Evolutionary conservation across 1,139 yeast species (phyloP).

Genomic region (Protomyces arabidopsidicola): DNA sequence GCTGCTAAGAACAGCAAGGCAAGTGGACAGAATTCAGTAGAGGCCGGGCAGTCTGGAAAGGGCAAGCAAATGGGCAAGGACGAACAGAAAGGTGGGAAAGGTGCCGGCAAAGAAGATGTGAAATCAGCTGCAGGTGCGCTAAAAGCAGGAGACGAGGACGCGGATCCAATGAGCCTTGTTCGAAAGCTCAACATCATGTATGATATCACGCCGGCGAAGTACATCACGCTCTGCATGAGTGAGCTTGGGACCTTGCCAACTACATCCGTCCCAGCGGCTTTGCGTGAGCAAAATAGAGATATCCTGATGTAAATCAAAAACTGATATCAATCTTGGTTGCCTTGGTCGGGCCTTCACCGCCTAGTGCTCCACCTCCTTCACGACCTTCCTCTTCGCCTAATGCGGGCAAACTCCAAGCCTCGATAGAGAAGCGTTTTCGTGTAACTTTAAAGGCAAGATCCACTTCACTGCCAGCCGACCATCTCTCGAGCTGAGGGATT

Average conservation of each 20-base stretch:
- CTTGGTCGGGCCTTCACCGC: slow-evolving; percentile 7
- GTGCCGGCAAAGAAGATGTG: neutral
- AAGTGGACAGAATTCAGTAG: neutral
- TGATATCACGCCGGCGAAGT: slow-evolving; percentile 91
- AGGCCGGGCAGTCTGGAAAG: neutral
- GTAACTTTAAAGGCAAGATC: slow-evolving; percentile 28
- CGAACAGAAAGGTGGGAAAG: neutral
- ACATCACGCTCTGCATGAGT: slow-evolving; percentile 88
- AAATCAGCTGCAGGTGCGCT: slow-evolving; percentile 34
- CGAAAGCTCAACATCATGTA: slow-evolving; percentile 80
- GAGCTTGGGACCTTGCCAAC: slow-evolving; percentile 97
- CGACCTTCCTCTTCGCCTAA: slow-evolving; percentile 26
- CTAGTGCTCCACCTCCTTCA: slow-evolving; percentile 19
- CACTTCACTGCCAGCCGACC: slow-evolving; percentile 8
- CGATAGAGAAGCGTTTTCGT: slow-evolving; percentile 27
- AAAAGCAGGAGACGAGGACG: slow-evolving; percentile 45
- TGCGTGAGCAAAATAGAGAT: slow-evolving; percentile 27
- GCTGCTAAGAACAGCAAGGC: neutral
- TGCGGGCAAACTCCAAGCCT: slow-evolving; percentile 28
- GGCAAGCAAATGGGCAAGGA: neutral
- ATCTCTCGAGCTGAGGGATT: slow-evolving; percentile 22
- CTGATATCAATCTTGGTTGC: slow-evolving; percentile 25
- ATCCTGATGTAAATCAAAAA: neutral
- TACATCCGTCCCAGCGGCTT: slow-evolving; percentile 58
- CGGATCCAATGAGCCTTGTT: slow-evolving; percentile 61